Base-by-base conservation (phyloP, 305 asterid genomes). In the Coffea humblotiana region DNA sequence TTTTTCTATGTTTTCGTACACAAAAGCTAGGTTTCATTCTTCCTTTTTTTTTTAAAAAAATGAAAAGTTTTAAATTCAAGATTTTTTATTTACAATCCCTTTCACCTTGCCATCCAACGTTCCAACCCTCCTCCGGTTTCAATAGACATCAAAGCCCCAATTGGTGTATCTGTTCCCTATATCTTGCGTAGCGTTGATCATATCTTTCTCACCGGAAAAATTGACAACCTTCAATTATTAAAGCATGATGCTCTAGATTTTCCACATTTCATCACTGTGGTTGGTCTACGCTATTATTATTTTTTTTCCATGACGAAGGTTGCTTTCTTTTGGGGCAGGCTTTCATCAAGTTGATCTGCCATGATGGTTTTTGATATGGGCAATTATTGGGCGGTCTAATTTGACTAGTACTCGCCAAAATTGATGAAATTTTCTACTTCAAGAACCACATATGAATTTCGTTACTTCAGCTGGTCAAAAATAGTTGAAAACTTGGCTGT, bases 111-210 rank as follows among this genome's bases (percentile, higher is more conserved):
- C 32, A 1, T 32, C 32, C 32, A 32, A 32, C 2, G 32, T 32
- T 1, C 32, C 32, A 32, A 32, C 32, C 32, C 32, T 32, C 32
- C 32, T 2, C 32, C 32, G 32, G 32, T 32, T 32, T 32, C 32
- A 32, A 32, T 32, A 32, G 32, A 32, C 69, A 27, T 64, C 69
- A 64, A n/a, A 35, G 25, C 48, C 72, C 27, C 25, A 68, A 18
- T 68, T 68, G 48, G 25, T 35, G 8, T 37, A 15, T 68, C 49
- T 35, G 13, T 37, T 37, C 48, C 49, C 25, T 77, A 3, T 73
- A n/a, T 81, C 68, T 79, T 84, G 81, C 80, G 84, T 56, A 37
- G 82, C 49, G 68, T 83, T 82, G 87, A 85, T 87, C 84, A 72
- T 78, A 80, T 82, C 48, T 63, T 40, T 85, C 27, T 54, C 84